Conservation (phyloP, 2,329 filamentous ascomycete genomes). For the Didymella sp. region DNA sequence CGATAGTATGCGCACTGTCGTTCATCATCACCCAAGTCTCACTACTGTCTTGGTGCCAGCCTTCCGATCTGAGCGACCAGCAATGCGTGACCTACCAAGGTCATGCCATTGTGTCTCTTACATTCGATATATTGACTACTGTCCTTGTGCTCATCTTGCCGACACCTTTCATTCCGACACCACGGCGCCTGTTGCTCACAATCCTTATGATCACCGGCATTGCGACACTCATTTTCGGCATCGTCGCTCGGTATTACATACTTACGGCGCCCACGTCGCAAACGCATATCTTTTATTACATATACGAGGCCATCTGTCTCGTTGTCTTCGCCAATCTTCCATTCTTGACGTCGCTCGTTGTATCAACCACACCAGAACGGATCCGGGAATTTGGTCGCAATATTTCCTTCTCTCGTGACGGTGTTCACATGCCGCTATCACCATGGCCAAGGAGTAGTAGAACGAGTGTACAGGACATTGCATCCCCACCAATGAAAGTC, state of each 20-base stretch:
- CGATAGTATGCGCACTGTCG: conserved; percentile 27
- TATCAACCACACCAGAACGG: conserved; percentile 23
- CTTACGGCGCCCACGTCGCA: conserved; percentile 12
- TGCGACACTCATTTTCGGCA: conserved; percentile 22
- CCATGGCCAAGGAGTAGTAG: conserved; percentile 28
- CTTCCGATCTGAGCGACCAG: conserved; percentile 14
- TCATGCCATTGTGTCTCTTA: conserved; percentile 22
- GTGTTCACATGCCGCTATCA: conserved; percentile 14
- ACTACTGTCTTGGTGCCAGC: conserved; percentile 31
- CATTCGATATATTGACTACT: conserved; percentile 25
- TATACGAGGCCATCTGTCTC: conserved; percentile 24
- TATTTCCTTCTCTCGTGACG: conserved; percentile 17
- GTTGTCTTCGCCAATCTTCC: conserved; percentile 40
- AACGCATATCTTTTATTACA: conserved; percentile 28
- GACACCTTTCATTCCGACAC: conserved; percentile 38
- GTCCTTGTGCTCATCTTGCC: conserved; percentile 32
- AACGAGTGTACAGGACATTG: conserved; percentile 7
- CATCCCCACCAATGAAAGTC: neutral
- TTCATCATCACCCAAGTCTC: conserved; percentile 31
- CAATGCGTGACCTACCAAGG: conserved; percentile 33
- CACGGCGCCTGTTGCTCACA: conserved; percentile 31
- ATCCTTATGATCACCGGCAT: conserved; percentile 30
- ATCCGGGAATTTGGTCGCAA: conserved; percentile 24
- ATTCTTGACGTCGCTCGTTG: conserved; percentile 36
- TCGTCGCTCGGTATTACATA: conserved; percentile 26